Evolutionary conservation across 1,139 yeast genomes (phyloP).

Genomic region (Sugiyamaella paludigena): DNA sequence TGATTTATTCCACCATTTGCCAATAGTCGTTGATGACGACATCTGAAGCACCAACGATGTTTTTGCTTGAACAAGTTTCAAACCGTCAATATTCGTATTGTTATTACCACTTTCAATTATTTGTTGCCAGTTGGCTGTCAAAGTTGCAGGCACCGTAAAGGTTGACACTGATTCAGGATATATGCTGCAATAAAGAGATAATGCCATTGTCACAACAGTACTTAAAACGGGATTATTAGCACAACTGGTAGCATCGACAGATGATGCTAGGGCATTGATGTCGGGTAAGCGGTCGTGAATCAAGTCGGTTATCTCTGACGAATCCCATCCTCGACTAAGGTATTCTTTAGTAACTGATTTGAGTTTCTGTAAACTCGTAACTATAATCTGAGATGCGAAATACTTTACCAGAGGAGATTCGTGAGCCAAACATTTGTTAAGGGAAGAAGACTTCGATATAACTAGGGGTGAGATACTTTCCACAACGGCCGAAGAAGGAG

Average conservation of each 20-base stretch:
- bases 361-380: slow-evolving; percentile 55
- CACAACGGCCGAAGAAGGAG: slow-evolving; percentile 37
- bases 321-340: slow-evolving; percentile 43
- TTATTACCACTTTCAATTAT: slow-evolving; percentile 1
- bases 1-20: slow-evolving; percentile 64
- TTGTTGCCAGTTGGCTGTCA: slow-evolving; percentile 17
- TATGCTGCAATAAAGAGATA: slow-evolving; percentile 24
- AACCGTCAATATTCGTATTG: slow-evolving; percentile 23
- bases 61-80: slow-evolving; percentile 35
- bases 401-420: slow-evolving; percentile 62
- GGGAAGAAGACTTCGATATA: slow-evolving; percentile 49
- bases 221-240: not conserved
- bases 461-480: slow-evolving; percentile 68
- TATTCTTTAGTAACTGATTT: slow-evolving; percentile 42
- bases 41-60: slow-evolving; percentile 36
- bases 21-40: slow-evolving; percentile 30
- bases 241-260: not conserved
- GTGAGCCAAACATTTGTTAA: slow-evolving; percentile 56
- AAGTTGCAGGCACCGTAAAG: slow-evolving; percentile 25
- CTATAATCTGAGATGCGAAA: slow-evolving; percentile 58
- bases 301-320: slow-evolving; percentile 40
- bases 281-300: slow-evolving; percentile 50
- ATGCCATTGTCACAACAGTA: slow-evolving; percentile 4
- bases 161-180: slow-evolving; percentile 27
- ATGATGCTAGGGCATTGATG: slow-evolving; percentile 37